Base-by-base conservation (phyloP, 257 asterid genomes). In the Dorcoceras hygrometricum region DNA sequence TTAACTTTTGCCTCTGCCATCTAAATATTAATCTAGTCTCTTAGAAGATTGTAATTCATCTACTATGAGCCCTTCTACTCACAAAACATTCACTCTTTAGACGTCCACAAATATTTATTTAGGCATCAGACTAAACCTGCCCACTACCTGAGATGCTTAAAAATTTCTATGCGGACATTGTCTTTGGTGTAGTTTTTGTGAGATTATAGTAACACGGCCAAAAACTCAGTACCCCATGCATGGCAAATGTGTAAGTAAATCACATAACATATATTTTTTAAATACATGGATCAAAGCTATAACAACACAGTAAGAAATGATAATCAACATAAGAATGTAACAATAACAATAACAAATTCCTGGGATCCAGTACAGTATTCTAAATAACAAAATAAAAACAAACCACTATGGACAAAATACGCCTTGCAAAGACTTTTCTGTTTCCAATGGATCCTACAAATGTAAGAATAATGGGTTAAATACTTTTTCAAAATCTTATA, bases 401-500 rank as follows among this genome's bases (percentile, higher is more conserved):
- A 88, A 94, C 99, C 97, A 90, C 88, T 59, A 88, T 68, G 53
- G 97, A 90, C 84, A 94, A 84, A 77, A 94, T 86, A 73, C 99
- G 95, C 77, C 74, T 76, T 6, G 84, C 96, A 78, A 94, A 70
- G 79, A 77, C 75, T 79, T 90, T 69, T 94, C 96, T 57, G 96
- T 88, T 76, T 94, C 99, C 82, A 90, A 63, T 60, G 99, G 99
- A 80, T 94, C 99, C 99, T 94, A 81, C 66, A 72, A 71, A 80
- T 68, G 64, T 58, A 58, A 64, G 18, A 57, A 80, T 39, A 72
- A 68, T n/a, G 62, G 63, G 75, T 73, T 65, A 43, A 57, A 71
- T 69, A 39, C 71, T 71, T 65, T 46, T 68, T 12, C 62, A 23
- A n/a, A 63, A 27, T 27, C 63, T 34, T 62, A 20, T 36, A 11